phyloP scores from a whole-genome alignment of 768 basidiomycete genomes.

The Sporobolomyces pararoseus region DNA sequence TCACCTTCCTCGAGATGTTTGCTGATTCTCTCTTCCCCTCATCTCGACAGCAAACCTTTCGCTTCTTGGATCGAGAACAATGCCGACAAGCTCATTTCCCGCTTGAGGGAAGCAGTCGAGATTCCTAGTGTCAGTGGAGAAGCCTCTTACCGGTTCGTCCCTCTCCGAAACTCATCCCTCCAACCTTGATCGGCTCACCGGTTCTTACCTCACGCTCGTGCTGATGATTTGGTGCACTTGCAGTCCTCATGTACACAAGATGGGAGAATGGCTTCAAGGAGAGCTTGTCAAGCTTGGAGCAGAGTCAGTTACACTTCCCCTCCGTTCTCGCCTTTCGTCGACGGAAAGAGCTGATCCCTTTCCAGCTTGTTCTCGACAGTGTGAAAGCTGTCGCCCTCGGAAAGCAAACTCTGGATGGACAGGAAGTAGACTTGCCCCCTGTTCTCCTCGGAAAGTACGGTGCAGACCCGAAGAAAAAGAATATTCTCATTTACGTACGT shows the following conservation, averaged over 20 bases:
- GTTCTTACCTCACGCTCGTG: no score
- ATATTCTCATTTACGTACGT: conserved; percentile 72
- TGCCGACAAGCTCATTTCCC: conserved; percentile 63
- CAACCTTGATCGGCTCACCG: no score
- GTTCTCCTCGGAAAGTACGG: conserved; percentile 78
- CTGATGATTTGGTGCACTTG: no score
- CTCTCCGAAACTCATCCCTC: conserved; percentile 39
- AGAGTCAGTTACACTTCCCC: conserved; percentile 16
- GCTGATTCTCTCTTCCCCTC: neutral
- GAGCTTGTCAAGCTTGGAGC: conserved; percentile 73
- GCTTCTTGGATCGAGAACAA: conserved; percentile 64
- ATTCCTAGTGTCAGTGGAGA: conserved; percentile 65
- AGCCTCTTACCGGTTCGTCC: conserved; percentile 60
- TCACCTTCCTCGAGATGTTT: neutral
- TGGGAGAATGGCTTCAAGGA: conserved; percentile 75
- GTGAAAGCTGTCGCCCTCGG: conserved; percentile 74
- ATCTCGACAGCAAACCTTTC: conserved; percentile 21
- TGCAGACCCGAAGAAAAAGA: conserved; percentile 82
- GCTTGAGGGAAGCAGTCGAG: conserved; percentile 36
- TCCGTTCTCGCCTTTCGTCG: neutral
- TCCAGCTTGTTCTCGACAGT: conserved; percentile 51
- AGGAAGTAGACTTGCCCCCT: conserved; percentile 71
- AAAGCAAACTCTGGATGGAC: conserved; percentile 66
- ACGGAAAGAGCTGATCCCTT: neutral
- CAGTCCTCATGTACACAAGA: conserved; percentile 49